Base-by-base conservation (phyloP, 2,329 filamentous ascomycete genomes). In the Penicillium fuscoglaucum region DNA sequence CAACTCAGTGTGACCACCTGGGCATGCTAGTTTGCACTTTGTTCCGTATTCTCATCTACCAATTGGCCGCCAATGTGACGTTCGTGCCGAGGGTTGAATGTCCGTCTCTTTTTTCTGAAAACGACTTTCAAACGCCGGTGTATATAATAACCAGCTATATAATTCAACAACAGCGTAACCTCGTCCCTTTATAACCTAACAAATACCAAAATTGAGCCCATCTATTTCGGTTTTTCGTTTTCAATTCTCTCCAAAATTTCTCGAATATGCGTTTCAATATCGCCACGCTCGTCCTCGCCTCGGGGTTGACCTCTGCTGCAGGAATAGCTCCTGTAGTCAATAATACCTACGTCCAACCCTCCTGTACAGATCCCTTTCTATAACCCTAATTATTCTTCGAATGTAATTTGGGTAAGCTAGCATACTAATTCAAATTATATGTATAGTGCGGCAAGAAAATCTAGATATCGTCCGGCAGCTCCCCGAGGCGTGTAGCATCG, bases 401-500 rank as follows among this genome's bases (percentile, higher is more conserved):
- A 21, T 3, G 17, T 12, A 33, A 26, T 12, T 35, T 5, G 19
- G 15, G 7, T n/a, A 46, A 37, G 10, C 40, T 21, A 28, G 17
- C 7, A 28, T 35, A 46, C 39, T 52, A 15, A 57, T 17, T 15
- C 10, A 19, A 31, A 9, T 3, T 9, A 33, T 35, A n/a, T 19
- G 29, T 33, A 12, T 35, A 68, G 66, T 63, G 9, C 48, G 48
- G 4, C 58, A 66, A 37, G 44, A 64, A 31, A 66, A 66, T 35
- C 45, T 41, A 7, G 43, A 49, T 17, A 29, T 60, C 6, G 44
- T 65, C 40, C 55, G 60, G 15, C 60, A 60, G 37, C 37, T 61
- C 21, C 64, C 66, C 9, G 59, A 62, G 29, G 46, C 57, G 6
- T 68, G 64, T 29, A 67, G 58, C 29, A 31, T 64, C 10, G 52